Conservation (phyloP, 306 rosid genomes). For the Sechiopsis laciniata region DNA sequence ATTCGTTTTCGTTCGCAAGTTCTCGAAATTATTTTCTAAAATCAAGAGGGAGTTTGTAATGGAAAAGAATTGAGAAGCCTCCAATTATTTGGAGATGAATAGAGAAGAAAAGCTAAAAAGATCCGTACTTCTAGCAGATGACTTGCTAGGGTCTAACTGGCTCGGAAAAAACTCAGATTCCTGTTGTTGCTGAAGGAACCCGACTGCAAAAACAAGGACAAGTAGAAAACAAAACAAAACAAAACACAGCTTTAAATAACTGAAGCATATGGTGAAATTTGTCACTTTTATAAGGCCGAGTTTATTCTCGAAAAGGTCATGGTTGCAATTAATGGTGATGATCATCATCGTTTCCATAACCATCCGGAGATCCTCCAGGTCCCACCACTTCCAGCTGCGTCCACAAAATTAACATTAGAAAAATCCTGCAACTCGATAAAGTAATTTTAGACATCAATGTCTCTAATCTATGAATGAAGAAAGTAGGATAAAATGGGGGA, state of each 20-base stretch:
- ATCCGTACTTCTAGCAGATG: slow-evolving; percentile 7
- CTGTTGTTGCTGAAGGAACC: slow-evolving; percentile 21
- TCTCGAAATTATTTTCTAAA: not conserved
- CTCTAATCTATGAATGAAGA: not conserved
- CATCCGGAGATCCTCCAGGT: slow-evolving; percentile 43
- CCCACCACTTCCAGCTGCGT: slow-evolving; percentile 41
- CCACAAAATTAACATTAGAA: slow-evolving; percentile 7
- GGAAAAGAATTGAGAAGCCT: slow-evolving; percentile 20
- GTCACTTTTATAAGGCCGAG: slow-evolving; percentile 15
- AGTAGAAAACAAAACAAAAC: not conserved
- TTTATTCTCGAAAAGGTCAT: slow-evolving; percentile 2
- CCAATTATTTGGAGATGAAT: slow-evolving; percentile 20
- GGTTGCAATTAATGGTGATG: slow-evolving; percentile 30
- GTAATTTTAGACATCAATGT: not conserved
- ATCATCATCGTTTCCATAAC: slow-evolving; percentile 28
- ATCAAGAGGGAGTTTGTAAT: not conserved
- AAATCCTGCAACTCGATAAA: not conserved
- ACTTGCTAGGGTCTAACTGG: slow-evolving; percentile 5
- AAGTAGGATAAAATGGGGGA: not conserved
- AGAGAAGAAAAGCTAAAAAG: not conserved
- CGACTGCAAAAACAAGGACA: slow-evolving; percentile 19
- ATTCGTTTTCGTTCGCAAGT: not conserved
- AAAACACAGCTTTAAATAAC: slow-evolving; percentile 18
- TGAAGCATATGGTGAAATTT: not conserved
- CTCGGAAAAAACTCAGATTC: slow-evolving; percentile 1